Evolutionary conservation across 169 alveolate species (phyloP).

Genomic region (Plasmodium malariae): DNA sequence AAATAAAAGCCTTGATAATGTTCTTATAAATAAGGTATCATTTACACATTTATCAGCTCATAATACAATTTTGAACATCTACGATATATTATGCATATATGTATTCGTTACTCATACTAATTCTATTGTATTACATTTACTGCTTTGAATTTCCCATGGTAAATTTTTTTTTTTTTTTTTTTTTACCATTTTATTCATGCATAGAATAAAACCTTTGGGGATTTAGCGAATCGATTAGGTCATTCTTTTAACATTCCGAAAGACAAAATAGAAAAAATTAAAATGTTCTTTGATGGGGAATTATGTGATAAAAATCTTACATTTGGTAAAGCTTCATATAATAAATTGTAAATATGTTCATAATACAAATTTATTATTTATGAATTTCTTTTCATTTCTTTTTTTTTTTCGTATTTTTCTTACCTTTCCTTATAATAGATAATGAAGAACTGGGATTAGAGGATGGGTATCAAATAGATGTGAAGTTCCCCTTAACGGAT

Average conservation of each 20-base stretch:
- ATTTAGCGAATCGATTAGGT: slow-evolving; percentile 49
- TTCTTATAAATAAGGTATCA: slow-evolving; percentile 71
- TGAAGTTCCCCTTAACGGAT: slow-evolving; percentile 46
- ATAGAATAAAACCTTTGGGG: slow-evolving; percentile 72
- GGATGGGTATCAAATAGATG: slow-evolving; percentile 73
- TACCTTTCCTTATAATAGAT: slow-evolving; percentile 2
- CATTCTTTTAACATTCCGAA: slow-evolving; percentile 50
- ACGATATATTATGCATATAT: neutral
- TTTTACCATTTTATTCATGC: neutral
- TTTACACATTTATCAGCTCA: too few relatives aligned
- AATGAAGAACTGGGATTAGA: slow-evolving; percentile 63
- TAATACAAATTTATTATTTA: neutral
- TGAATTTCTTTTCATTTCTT: neutral
- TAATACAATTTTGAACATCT: neutral
- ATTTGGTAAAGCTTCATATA: slow-evolving; percentile 19
- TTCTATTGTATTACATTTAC: neutral
- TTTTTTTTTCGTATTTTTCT: too few relatives aligned
- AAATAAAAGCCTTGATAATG: slow-evolving; percentile 61
- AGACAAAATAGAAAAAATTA: slow-evolving; percentile 58
- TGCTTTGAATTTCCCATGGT: neutral
- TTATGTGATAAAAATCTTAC: slow-evolving; percentile 53
- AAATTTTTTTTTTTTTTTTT: neutral
- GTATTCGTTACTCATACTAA: neutral
- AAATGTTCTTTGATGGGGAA: slow-evolving; percentile 71
- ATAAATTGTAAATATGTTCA: neutral